Conservation (phyloP, 192 early-diverging fungal species). For the Coemansia sp. region DNA sequence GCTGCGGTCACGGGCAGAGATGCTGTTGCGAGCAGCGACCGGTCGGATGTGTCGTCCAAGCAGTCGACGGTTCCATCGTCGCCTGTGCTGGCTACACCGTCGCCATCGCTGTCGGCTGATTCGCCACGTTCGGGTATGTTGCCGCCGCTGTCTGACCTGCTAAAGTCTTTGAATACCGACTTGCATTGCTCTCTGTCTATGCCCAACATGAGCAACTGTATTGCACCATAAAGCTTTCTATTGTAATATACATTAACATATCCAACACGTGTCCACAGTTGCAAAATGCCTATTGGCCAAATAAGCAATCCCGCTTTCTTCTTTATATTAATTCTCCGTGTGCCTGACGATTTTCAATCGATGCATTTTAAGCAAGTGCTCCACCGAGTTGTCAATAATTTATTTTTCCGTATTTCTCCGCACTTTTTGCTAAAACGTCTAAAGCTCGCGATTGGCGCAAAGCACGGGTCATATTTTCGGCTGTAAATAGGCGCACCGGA, state of each 20-base stretch:
- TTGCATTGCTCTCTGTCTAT: neutral
- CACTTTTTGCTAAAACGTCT: too few species aligned
- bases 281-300: too few species aligned
- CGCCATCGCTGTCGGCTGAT: conserved; percentile 18
- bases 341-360: too few species aligned
- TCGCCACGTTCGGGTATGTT: conserved; percentile 15
- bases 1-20: conserved; percentile 29
- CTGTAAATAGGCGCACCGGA: too few species aligned
- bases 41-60: conserved; percentile 9
- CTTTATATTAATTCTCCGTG: too few species aligned
- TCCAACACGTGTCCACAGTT: too few species aligned
- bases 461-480: too few species aligned
- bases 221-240: neutral
- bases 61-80: conserved; percentile 15
- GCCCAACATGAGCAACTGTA: neutral
- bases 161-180: conserved; percentile 15
- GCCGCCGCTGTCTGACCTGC: conserved; percentile 40
- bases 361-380: too few species aligned
- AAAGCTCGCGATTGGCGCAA: too few species aligned
- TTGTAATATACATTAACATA: neutral
- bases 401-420: too few species aligned
- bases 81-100: conserved; percentile 20
- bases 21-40: neutral
- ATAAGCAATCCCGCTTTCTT: too few species aligned
- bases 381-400: too few species aligned